These are phyloP conservation scores for Phoenix dactylifera DNA, from an alignment of 176 grass and related monocot genomes.

Conservation along the genomic window DNA sequence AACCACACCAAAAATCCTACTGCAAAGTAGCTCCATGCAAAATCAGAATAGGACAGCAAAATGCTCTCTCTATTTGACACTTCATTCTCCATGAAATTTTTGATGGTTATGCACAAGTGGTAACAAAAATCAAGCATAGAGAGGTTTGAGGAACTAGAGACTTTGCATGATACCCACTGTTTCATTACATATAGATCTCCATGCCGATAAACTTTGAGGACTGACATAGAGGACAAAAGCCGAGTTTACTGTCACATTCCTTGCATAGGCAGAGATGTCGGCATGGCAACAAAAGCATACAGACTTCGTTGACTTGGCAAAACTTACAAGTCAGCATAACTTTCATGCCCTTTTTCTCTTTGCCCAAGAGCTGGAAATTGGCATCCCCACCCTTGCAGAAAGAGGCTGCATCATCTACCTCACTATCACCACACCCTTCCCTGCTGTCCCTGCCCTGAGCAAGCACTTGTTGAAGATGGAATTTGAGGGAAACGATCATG, in stretches of 20 bases:
- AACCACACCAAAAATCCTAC: no score
- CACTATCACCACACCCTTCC: slow-evolving; percentile 94
- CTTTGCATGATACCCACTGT: no score
- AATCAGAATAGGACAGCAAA: no score
- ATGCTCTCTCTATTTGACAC: no score
- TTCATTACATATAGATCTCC: slow-evolving; percentile 91
- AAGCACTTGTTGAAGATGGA: slow-evolving; percentile 79
- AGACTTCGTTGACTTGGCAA: slow-evolving; percentile 72
- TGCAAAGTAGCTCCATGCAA: no score
- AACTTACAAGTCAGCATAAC: slow-evolving; percentile 55
- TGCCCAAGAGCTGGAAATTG: slow-evolving; percentile 49
- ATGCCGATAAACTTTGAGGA: slow-evolving; percentile 92
- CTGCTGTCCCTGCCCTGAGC: slow-evolving; percentile 77
- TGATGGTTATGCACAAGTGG: no score
- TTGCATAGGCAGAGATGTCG: slow-evolving; percentile 96
- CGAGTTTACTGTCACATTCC: slow-evolving; percentile 81
- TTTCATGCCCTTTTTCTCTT: slow-evolving; percentile 44
- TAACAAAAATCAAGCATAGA: no score
- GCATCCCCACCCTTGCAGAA: slow-evolving; percentile 63
- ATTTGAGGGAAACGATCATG: slow-evolving; percentile 92
- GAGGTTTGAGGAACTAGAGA: no score
- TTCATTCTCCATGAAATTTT: no score
- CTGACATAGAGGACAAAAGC: slow-evolving; percentile 81
- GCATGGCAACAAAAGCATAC: slow-evolving; percentile 91
- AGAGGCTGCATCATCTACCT: slow-evolving; percentile 91